phyloP scores from a whole-genome alignment of 306 rosid species.

The Glycyrrhiza uralensis region DNA sequence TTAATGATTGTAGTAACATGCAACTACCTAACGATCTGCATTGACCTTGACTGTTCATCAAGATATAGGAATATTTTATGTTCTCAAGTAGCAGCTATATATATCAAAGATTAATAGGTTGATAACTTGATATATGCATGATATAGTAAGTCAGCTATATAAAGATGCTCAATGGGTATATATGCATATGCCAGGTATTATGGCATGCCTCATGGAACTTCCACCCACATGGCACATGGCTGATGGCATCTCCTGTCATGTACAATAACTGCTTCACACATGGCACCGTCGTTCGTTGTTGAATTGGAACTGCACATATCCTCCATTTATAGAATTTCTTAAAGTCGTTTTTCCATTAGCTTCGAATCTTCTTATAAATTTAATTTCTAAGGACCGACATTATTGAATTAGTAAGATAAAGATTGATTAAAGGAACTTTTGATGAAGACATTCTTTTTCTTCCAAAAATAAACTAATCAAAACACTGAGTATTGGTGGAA shows the following conservation, averaged over 20 bases:
- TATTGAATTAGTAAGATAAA: too few relatives aligned
- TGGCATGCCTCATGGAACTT: conserved; percentile 44
- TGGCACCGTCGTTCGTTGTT: background rate
- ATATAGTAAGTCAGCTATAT: conserved; percentile 25
- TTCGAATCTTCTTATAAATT: too few relatives aligned
- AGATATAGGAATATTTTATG: conserved; percentile 13
- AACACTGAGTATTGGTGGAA: too few relatives aligned
- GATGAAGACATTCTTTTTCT: too few relatives aligned
- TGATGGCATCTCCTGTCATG: conserved; percentile 23
- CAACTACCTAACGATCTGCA: conserved; percentile 34
- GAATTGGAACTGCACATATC: background rate
- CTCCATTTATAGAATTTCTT: background rate
- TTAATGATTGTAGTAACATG: conserved; percentile 37
- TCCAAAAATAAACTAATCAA: too few relatives aligned
- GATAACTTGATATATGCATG: too few relatives aligned
- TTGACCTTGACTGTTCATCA: conserved; percentile 28
- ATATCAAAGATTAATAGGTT: background rate
- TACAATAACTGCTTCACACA: background rate
- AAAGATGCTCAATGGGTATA: conserved; percentile 6
- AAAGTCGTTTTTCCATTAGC: too few relatives aligned
- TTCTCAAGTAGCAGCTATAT: background rate
- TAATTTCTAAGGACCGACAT: too few relatives aligned
- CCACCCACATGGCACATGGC: conserved; percentile 43
- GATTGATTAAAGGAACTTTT: too few relatives aligned
- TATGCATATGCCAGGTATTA: conserved; percentile 30